Conservation (phyloP, 768 basidiomycete genomes). For the Saitozyma podzolica region DNA sequence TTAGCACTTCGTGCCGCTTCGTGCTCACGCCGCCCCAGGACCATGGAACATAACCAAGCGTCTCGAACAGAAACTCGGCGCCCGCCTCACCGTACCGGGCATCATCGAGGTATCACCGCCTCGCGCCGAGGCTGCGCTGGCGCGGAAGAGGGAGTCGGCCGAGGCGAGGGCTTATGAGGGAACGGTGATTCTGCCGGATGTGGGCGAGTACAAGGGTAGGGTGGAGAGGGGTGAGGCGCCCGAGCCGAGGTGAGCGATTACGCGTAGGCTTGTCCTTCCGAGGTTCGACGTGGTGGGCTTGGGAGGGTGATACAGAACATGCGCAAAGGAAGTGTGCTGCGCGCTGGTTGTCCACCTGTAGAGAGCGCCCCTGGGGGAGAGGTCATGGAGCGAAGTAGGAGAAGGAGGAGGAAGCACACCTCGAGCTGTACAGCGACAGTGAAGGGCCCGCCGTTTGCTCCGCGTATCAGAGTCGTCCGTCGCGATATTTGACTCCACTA, state of each 20-base stretch:
- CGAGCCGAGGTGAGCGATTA: conserved; percentile 28
- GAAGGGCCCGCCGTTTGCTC: no score
- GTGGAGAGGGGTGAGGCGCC: conserved; percentile 21
- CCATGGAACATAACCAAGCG: conserved; percentile 53
- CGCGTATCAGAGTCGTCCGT: no score
- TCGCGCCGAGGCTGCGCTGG: conserved; percentile 72
- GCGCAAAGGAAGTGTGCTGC: not conserved
- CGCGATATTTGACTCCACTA: no score
- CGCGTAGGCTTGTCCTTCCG: no score
- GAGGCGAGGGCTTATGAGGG: conserved; percentile 83
- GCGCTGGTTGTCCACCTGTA: not conserved
- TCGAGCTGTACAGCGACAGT: no score
- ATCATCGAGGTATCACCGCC: conserved; percentile 85
- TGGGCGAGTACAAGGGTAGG: conserved; percentile 19
- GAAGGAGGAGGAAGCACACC: no score
- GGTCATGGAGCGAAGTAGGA: no score
- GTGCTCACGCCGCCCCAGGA: conserved; percentile 10
- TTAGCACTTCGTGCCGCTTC: no score
- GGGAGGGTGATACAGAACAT: not conserved
- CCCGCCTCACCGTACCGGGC: conserved; percentile 88
- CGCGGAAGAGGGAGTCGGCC: conserved; percentile 80
- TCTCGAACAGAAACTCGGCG: conserved; percentile 73
- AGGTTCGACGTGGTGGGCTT: no score
- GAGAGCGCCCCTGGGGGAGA: no score
- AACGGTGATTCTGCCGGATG: conserved; percentile 55